Evolutionary conservation across 768 basidiomycete species (phyloP), one percentile per base, ranked within the genome.

Genomic region (Panaeolus papilionaceus): DNA sequence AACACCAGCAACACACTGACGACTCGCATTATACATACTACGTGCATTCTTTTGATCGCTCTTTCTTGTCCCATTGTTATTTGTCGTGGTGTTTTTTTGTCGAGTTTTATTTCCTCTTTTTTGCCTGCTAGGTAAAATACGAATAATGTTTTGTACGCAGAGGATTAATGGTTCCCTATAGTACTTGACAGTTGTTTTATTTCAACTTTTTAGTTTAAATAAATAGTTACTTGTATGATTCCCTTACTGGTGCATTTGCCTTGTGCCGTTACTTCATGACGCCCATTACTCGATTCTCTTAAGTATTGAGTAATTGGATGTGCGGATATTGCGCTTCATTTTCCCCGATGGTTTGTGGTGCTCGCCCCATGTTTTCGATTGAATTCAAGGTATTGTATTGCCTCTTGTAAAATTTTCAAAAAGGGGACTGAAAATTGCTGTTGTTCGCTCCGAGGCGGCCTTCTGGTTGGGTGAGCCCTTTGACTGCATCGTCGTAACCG

Each of bases 1-100:
- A 16, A n/a, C 18, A 49, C 47, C 42, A 44, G 2, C 42, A 18
- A 51, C 47, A 51, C n/a, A 23, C 16, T 28, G 26, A 12, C 33
- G 33, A 12, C 54, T 58, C 54, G 54, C 54, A 16, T 58, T 58
- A 33, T 58, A 58, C 33, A 58, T 33, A 58, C 54, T 58, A 58
- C 54, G 37, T 58, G 54, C 54, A 58, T 58, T 58, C 26, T 58
- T 58, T 33, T 28, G 40, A 42, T 42, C 1, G 14, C 8, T 47
- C 3, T 18, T 12, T 16, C 16, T 58, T 58, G 11, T 37, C 9
- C 14, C 26, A 14, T 58, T 58, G 26, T 16, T 58, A 58, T 58
- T 7, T 28, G 14, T 58, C n/a, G 2, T 37, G 54, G 18, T 58
- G 33, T 58, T 28, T 37, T 58, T 12, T 37, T 58, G 42, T 44